Evolutionary conservation across 441 rosid species (phyloP), one percentile per base, ranked within the genome.

Genomic region (Croton laevigatus): DNA sequence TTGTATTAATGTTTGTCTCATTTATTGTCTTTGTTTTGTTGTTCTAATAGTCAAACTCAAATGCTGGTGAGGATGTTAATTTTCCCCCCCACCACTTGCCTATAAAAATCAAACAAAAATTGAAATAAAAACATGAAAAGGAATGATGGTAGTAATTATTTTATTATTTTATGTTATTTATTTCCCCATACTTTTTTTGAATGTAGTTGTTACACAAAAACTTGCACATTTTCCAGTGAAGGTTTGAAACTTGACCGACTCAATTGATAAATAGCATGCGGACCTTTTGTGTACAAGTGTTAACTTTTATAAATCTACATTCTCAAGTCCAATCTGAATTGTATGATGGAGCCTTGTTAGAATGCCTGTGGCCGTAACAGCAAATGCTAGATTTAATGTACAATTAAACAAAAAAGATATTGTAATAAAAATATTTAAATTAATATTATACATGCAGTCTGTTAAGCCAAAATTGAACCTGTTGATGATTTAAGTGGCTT

Each of bases 401-500:
- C 34, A 45, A 34, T 34, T 27, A 17, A 48, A 69, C 13, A n/a
- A 61, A 68, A 55, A 34, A 40, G 34, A 27, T 19, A 32, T 36
- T 12, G 55, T 76, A 42, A 61, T 58, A 42, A 49, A 60, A 49
- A 65, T 67, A 37, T 60, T 48, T 70, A 62, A 63, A 68, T 58
- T 71, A 68, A 67, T 54, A 54, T 45, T 72, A 52, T 44, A 53
- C 23, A 61, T 62, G 75, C 77, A 71, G 65, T 58, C 65, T 55
- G 53, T 74, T 61, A 73, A 62, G 53, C 53, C 42, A 11, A 61
- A 58, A 76, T 71, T 14, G 1, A 54, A 68, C 58, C 65, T 71
- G 62, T 71, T 74, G 74, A 62, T 72, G 73, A 70, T 77, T 72
- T 60, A 65, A 37, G 73, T 49, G 44, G 49, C 69, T 71, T 70